Base-by-base conservation (phyloP, 2,329 filamentous ascomycete species). In the Aspergillus ruber region DNA sequence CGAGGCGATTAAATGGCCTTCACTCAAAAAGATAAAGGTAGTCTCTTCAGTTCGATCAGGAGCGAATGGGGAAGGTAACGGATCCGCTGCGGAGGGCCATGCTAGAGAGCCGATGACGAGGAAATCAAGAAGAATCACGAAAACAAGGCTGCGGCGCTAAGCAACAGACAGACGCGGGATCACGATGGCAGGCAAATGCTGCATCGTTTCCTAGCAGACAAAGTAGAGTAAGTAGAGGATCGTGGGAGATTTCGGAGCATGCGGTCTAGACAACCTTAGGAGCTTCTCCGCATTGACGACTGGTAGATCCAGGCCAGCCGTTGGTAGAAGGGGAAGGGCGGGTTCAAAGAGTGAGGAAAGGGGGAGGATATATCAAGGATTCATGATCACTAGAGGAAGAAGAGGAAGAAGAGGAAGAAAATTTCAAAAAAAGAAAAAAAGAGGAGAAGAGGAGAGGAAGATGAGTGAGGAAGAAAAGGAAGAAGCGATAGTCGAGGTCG, bases 211-310 rank as follows among this genome's bases (percentile, higher is more conserved):
- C 39, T 33, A 45, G 50, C 47, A 49, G 39, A 51, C 57, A 62
- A 35, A n/a, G 33, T 17, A 35, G 33, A n/a, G 15, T n/a, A 35
- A 61, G 57, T 57, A 59, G 54, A 48, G 46, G 45, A 49, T 49
- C 56, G 53, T 60, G 54, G 56, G 52, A 54, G 53, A 36, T 9
- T 15, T 58, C 35, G 57, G 56, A 61, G 58, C 48, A 51, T 56
- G 50, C 50, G 55, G 55, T 59, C 56, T 59, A 57, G 55, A 59
- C 56, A 61, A 57, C 54, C 54, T 55, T 58, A 54, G 49, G 60
- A 64, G 64, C 65, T 69, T 70, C 67, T 69, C 66, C 66, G 66
- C 67, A 68, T 61, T 51, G 49, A 61, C 55, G 55, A 55, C 46
- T 50, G 44, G 48, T 49, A 51, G 55, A 58, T 57, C 36, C 36